Evolutionary conservation across 768 basidiomycete species (phyloP), one percentile per base, ranked within the genome.

Genomic region (Saitozyma sp.): DNA sequence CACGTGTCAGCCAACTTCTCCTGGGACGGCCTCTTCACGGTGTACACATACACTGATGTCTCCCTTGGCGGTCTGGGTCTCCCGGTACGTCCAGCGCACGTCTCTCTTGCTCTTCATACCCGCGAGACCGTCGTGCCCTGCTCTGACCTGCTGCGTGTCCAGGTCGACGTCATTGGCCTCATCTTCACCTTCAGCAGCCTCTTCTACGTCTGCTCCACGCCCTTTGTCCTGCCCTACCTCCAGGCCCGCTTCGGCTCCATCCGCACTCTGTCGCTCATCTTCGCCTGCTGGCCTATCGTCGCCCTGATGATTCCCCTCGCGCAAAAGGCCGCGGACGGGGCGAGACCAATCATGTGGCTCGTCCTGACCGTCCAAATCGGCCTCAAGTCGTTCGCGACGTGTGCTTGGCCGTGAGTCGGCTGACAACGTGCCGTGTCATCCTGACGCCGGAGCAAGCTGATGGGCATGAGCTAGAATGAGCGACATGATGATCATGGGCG

Each of bases 11-110:
- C 65, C 9, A 67, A 45, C 16, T 62, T 69, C 19, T 63, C 65
- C 9, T 67, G 61, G 56, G 70, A 72, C 19, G 71, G 68, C 14
- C 62, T 75, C 17, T 69, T 64, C 51, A 58, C 69, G 6, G 62
- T 73, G 38, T 69, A 58, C 37, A 63, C 67, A 3, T 73, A 71
- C 49, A 75, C 74, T 13, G 10, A 50, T 11, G 60, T 67, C 8
- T 16, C 29, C 1, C 42, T 49, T 17, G 74, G 74, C 6, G 74
- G 74, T 43, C 53, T 73, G 13, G 74, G 69, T 13, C 61, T 75
- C n/a, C 48, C 71, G 11, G 74, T 73, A 45, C 45, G 66, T 65
- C 54, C 16, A 2, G 16, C 41, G 17, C 19, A 7, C 13, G 1
- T 7, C 56, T 38, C 14, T 50, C 57, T 17, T 8, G 9, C 5